Evolutionary conservation across 768 basidiomycete genomes (phyloP), one percentile per base, ranked within the genome.

Genomic region (Psilocybe subaeruginosa): DNA sequence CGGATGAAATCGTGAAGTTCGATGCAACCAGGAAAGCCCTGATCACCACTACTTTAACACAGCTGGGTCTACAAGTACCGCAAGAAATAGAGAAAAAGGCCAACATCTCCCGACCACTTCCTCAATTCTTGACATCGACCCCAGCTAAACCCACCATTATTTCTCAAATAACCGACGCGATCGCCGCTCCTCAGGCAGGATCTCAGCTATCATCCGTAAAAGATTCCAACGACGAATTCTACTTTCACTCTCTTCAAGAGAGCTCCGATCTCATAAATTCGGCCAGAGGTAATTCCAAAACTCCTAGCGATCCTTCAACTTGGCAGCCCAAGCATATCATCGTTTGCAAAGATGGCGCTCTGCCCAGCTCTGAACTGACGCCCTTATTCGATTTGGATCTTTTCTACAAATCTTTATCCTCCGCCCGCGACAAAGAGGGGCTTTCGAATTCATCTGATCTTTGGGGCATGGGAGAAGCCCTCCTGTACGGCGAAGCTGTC

Each of bases 401-500:
- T 5, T 98, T 86, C 74, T 95, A 88, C 69, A 63, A 72, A 1
- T 78, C 81, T 16, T 74, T 95, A 9, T 68, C 76, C 14, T 65
- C 72, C 51, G 68, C 77, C 60, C 66, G 74, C 17, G 62, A 66
- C 35, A 69, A 72, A 12, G 66, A 72, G 43, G 72, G 68, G 3
- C 65, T 68, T 11, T 37, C 59, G 0, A 65, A 68, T 11, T 62
- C 62, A 12, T 56, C 71, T 8, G 66, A 72, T 23, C 54, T 68
- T 4, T 86, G 86, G 82, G 82, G 85, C 2, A 72, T 91, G 3
- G 95, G 95, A 0, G 93, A 96, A 61, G 82, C 85, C 39, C 70
- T 98, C 30, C 66, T 96, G 8, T 98, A 98, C 64, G 90, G 91
- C 33, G 93, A 97, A 72, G 87, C 87, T 0, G 91, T 99, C 9